Percentiles rank a stretch among this genome's conserved stretches.
Conservation (phyloP, 169 alveolate genomes). For the Plasmodium falciparum region DNA sequence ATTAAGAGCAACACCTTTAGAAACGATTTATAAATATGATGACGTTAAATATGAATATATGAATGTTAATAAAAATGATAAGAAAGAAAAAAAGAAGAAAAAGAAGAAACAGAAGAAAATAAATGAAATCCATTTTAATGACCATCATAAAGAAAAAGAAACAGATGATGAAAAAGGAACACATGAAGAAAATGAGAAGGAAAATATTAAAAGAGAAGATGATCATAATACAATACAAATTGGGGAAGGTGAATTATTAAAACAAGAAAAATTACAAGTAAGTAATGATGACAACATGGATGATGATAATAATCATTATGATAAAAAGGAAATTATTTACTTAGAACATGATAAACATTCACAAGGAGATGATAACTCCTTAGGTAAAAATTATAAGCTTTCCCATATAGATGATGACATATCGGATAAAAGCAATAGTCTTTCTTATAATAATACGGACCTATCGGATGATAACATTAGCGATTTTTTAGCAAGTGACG, state of each 20-base stretch:
- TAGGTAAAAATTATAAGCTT: background rate
- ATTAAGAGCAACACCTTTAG: constrained; percentile 77
- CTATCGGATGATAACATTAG: background rate
- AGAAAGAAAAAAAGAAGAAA: background rate
- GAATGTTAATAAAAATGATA: background rate
- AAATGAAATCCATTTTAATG: background rate
- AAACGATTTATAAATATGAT: constrained; percentile 62
- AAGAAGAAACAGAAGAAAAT: background rate
- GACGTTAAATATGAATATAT: constrained; percentile 47
- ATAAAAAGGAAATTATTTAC: background rate
- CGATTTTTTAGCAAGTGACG: background rate
- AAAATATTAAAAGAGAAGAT: background rate
- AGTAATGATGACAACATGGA: background rate
- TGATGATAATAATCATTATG: background rate
- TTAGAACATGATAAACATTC: background rate
- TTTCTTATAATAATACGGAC: constrained; percentile 22
- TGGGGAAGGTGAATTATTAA: background rate
- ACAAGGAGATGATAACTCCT: background rate
- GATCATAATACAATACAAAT: background rate
- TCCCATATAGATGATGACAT: background rate
- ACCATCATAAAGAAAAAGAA: background rate
- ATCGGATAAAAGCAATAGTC: background rate
- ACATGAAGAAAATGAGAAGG: background rate
- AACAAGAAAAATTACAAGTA: background rate
- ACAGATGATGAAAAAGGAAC: background rate